phyloP scores from a whole-genome alignment of 768 basidiomycete species.

The Pulveroboletus sp. region DNA sequence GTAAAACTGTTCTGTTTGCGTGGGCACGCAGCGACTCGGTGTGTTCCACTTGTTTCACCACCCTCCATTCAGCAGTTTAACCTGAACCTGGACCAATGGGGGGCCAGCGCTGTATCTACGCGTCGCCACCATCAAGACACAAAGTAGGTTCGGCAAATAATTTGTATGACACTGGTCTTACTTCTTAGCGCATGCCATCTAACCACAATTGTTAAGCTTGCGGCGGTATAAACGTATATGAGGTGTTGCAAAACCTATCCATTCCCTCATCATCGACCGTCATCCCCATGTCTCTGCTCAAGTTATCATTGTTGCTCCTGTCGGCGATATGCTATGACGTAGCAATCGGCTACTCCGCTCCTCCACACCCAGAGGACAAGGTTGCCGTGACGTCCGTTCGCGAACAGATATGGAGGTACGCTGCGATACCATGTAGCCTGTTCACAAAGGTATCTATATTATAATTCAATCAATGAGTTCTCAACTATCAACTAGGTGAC shows the following conservation, averaged over 20 bases:
- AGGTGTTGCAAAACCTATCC: background rate
- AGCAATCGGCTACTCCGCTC: background rate
- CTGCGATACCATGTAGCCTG: background rate
- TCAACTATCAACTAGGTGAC: slow-evolving; percentile 1
- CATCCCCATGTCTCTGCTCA: slow-evolving; percentile 7
- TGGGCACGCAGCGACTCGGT: too few relatives aligned
- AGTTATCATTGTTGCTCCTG: slow-evolving; percentile 4
- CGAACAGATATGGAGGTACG: slow-evolving; percentile 8
- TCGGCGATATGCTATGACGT: slow-evolving; percentile 8
- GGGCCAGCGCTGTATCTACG: background rate
- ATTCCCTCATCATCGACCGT: background rate
- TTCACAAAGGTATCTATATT: background rate
- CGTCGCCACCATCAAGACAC: background rate
- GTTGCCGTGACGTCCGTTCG: background rate
- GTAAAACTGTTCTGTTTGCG: too few relatives aligned
- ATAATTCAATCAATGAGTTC: background rate
- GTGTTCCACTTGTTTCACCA: background rate
- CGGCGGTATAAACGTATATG: too few relatives aligned
- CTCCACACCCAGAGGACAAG: background rate
- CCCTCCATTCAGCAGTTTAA: background rate
- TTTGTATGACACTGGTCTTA: background rate
- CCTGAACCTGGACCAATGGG: too few relatives aligned
- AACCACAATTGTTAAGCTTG: too few relatives aligned
- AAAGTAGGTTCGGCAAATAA: background rate
- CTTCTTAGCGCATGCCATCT: too few relatives aligned